Conservation (phyloP, 176 grass and related monocot species). For the Triticum monococcum region DNA sequence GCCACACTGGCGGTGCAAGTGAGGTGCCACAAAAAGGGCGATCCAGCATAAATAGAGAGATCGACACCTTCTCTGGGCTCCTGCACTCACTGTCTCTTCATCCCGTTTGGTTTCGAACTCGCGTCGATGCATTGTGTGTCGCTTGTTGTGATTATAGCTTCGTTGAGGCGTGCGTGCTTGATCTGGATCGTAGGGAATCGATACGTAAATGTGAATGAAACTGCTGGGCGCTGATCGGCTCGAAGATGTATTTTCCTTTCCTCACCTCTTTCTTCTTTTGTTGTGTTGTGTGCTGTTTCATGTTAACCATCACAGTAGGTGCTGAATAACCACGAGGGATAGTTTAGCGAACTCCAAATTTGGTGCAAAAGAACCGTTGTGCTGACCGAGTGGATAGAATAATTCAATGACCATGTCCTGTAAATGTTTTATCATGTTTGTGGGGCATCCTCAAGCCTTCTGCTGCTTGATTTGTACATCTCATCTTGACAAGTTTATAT, state of each 20-base stretch:
- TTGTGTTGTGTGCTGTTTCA: conserved; percentile 17
- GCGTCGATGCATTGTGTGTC: neutral
- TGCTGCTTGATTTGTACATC: conserved; percentile 7
- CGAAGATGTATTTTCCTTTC: conserved; percentile 1
- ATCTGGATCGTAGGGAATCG: conserved; percentile 17
- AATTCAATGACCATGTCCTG: neutral
- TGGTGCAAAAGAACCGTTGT: neutral
- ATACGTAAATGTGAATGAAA: conserved; percentile 20
- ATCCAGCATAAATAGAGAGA: conserved; percentile 18
- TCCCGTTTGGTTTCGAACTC: conserved; percentile 20
- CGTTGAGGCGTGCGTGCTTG: neutral
- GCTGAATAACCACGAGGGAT: conserved; percentile 27
- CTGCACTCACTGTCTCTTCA: neutral
- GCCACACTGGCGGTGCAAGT: conserved; percentile 70
- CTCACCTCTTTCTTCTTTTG: neutral
- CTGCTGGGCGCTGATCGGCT: neutral
- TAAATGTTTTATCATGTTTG: neutral
- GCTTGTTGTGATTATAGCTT: conserved; percentile 8
- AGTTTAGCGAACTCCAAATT: conserved; percentile 1
- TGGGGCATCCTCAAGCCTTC: neutral
- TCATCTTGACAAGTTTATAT: neutral
- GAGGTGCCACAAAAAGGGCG: conserved; percentile 48
- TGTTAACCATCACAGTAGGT: conserved; percentile 27
- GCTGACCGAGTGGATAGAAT: neutral
- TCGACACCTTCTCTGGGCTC: neutral